Percentiles rank a stretch among this genome's conserved stretches.
These are phyloP conservation scores for Parascedosporium putredinis DNA, from an alignment of 2,329 filamentous ascomycete genomes.

Conservation along the genomic window DNA sequence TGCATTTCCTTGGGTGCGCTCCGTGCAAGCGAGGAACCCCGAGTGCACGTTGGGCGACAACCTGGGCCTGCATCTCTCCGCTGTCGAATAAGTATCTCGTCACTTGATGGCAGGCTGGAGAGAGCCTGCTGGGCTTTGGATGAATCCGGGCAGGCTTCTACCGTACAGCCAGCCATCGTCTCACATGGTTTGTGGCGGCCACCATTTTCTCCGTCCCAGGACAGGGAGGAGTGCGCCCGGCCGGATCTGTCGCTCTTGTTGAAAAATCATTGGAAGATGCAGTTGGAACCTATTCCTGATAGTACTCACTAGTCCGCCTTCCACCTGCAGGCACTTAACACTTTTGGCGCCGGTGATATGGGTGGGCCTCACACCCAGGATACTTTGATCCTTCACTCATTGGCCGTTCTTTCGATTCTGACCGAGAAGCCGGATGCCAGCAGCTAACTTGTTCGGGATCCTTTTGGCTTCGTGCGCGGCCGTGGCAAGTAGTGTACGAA, in stretches of 20 bases:
- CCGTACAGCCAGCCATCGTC: not conserved
- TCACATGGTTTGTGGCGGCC: not conserved
- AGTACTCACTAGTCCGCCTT: not conserved
- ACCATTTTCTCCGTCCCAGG: not conserved
- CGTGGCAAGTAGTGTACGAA: too few species aligned
- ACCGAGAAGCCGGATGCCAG: not conserved
- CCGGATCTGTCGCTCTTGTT: not conserved
- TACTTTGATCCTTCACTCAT: not conserved
- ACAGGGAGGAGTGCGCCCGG: too few species aligned
- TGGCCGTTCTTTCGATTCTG: not conserved
- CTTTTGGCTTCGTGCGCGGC: too few species aligned
- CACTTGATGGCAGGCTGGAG: not conserved
- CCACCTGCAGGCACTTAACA: constrained; percentile 5
- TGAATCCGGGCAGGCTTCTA: too few species aligned
- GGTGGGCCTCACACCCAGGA: not conserved
- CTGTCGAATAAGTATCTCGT: not conserved
- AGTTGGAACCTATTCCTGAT: not conserved
- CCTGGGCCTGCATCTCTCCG: too few species aligned
- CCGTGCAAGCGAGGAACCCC: too few species aligned
- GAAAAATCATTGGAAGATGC: not conserved
- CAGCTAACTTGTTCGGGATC: too few species aligned
- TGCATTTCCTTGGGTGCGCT: too few species aligned
- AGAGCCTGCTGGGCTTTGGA: too few species aligned
- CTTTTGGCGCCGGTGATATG: not conserved
- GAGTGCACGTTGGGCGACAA: too few species aligned